A percentile compares a stretch with the other conserved stretches of the same genome.
Conservation (phyloP, 495 filamentous ascomycete genomes). For the Collariella sp. region DNA sequence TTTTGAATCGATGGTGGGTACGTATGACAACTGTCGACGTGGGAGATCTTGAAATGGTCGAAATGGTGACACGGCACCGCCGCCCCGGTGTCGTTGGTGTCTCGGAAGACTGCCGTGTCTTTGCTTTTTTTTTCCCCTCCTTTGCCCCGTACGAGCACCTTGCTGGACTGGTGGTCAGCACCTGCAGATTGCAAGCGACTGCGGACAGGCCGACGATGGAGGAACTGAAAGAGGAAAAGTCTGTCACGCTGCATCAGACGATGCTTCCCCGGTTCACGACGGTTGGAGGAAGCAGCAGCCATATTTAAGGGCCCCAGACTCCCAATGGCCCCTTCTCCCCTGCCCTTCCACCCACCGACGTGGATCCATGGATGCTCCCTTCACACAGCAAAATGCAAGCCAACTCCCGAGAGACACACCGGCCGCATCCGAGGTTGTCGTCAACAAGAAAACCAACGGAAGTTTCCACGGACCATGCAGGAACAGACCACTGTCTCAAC, state of each 20-base stretch:
- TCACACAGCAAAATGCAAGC: not conserved
- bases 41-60: not conserved
- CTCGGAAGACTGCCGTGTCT: slow-evolving; percentile 7
- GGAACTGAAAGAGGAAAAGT: no score
- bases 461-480: not conserved
- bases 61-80: not conserved
- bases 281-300: no score
- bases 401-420: not conserved
- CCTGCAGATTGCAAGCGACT: no score
- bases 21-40: no score
- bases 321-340: not conserved
- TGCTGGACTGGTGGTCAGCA: not conserved
- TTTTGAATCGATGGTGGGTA: no score
- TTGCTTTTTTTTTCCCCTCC: slow-evolving; percentile 3
- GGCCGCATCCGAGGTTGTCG: not conserved
- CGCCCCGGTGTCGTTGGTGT: slow-evolving; percentile 1
- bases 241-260: no score
- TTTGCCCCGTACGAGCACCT: not conserved
- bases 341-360: not conserved
- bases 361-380: not conserved
- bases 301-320: no score
- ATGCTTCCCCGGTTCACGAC: not conserved
- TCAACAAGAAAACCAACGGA: not conserved
- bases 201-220: no score
- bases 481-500: not conserved